Base-by-base conservation (phyloP, 106 monocot genomes). In the Phalaenopsis aphrodite region DNA sequence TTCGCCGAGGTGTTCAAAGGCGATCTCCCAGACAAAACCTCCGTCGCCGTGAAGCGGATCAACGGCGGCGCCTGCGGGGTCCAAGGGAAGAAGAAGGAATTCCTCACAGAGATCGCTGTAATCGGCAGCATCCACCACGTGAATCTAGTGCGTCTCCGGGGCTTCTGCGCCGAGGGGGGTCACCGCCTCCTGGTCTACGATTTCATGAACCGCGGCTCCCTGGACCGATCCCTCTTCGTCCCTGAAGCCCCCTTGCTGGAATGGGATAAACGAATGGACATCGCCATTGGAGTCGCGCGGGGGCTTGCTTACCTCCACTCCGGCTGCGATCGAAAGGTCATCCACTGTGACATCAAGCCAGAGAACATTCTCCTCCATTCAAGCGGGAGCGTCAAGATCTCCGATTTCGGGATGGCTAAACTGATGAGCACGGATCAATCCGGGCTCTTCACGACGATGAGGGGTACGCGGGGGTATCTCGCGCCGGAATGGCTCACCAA, bases 121-220 rank as follows among this genome's bases (percentile, higher is more conserved):
- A 99, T 99, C 84, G 94, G 94, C 64, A 99, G 84, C 69, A 88
- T 99, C 74, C 98, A 90, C 72, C 98, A 99, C 87, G 82, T 94
- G 78, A 99, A 99, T 84, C 88, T 99, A 42, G 98, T 98, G 37
- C 86, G 84, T 39, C 91, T 98, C 66, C 84, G 92, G 4, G 98
- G 98, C 10, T 98, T 88, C 82, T 98, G 98, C 79, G 89, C 87
- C 1, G 86, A 98, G 76, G 87, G 92, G 38, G 48, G 85, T 19
- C 78, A 67, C 45, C 84, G 92, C 18, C 72, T 99, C 30, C 88
- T 99, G 55, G 94, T 99, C 18, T 94, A 94, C 85, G 98, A 99
- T 82, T 99, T 81, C 91, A 99, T 99, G 98, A 93, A 93, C 84
- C 83, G 91, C 11, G 82, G 94, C 7, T 99, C 98, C 2, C 87